phyloP scores from a whole-genome alignment of 805 yeast genomes.

The Saturnispora gosingensis region DNA sequence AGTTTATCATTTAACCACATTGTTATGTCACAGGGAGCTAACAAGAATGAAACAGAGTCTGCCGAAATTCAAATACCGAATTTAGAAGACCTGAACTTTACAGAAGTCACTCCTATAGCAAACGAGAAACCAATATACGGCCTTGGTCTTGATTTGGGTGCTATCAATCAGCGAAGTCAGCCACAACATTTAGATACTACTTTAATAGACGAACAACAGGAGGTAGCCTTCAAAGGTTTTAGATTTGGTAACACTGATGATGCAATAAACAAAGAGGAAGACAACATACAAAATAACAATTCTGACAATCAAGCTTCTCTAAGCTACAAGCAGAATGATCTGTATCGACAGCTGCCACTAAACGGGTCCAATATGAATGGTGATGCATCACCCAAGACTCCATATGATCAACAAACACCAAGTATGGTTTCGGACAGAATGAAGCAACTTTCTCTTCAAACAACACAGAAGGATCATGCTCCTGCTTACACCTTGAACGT shows the following conservation, averaged over 20 bases:
- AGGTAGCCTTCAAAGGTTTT: background rate
- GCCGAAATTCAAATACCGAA: slow-evolving; percentile 2
- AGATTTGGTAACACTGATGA: background rate
- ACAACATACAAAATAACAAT: background rate
- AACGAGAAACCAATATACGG: slow-evolving; percentile 1
- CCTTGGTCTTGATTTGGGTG: slow-evolving; percentile 6
- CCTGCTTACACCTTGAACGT: slow-evolving; percentile 87
- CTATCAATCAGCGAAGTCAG: background rate
- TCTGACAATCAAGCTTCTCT: background rate
- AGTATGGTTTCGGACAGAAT: slow-evolving; percentile 3
- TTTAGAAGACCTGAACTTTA: background rate
- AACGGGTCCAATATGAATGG: slow-evolving; percentile 22
- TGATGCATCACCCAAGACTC: slow-evolving; percentile 10
- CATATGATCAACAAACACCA: slow-evolving; percentile 8
- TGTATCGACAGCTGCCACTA: slow-evolving; percentile 19
- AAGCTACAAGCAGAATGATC: slow-evolving; percentile 7
- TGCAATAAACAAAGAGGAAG: background rate
- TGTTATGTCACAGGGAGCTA: background rate
- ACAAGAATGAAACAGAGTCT: background rate
- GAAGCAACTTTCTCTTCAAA: slow-evolving; percentile 21
- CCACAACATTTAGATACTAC: background rate
- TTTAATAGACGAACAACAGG: background rate
- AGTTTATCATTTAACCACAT: background rate
- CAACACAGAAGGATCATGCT: slow-evolving; percentile 46
- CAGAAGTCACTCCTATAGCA: background rate